A percentile compares a stretch with the other conserved stretches of the same genome.
Evolutionary conservation across 108 stramenopile genomes (phyloP).

Genomic region (Fragilariopsis cylindrus): DNA sequence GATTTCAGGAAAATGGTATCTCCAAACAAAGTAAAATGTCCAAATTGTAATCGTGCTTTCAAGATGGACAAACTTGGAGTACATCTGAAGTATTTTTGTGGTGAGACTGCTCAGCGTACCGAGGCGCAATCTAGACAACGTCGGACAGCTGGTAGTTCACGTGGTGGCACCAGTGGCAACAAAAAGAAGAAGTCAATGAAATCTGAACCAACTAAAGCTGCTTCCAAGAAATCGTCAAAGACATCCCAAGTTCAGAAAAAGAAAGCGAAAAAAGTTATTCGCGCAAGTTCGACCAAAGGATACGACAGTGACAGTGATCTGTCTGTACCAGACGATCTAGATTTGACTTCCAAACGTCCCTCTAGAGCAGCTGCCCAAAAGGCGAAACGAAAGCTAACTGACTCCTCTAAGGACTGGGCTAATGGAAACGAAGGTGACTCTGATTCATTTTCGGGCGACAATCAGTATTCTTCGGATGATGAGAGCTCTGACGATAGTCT

Average conservation of each 20-base stretch:
- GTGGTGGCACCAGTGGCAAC: slow-evolving; percentile 25
- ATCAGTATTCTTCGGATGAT: slow-evolving; percentile 11
- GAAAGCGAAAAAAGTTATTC: slow-evolving; percentile 42
- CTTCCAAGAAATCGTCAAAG: slow-evolving; percentile 17
- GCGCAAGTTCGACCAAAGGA: slow-evolving; percentile 17
- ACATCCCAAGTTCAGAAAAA: neutral
- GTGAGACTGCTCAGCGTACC: slow-evolving; percentile 87
- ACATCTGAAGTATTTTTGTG: slow-evolving; percentile 96
- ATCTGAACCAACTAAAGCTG: slow-evolving; percentile 15
- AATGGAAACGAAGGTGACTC: slow-evolving; percentile 16
- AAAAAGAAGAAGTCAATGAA: slow-evolving; percentile 34
- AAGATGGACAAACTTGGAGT: slow-evolving; percentile 86
- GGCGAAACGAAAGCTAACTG: slow-evolving; percentile 35
- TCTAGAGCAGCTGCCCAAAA: slow-evolving; percentile 54
- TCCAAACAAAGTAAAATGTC: slow-evolving; percentile 89
- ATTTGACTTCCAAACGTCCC: slow-evolving; percentile 19
- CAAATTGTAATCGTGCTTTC: slow-evolving; percentile 91
- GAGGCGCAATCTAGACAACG: slow-evolving; percentile 90
- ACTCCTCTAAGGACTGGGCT: slow-evolving; percentile 32
- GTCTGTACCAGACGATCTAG: slow-evolving; percentile 32
- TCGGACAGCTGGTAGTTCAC: slow-evolving; percentile 64
- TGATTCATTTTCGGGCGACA: slow-evolving; percentile 17
- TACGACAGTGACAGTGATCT: slow-evolving; percentile 64
- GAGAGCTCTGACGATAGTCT: slow-evolving; percentile 19
- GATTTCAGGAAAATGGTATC: slow-evolving; percentile 94